Evolutionary conservation across 371 early-diverging fungal species (phyloP), one percentile per base, ranked within the genome.

Genomic region (Apophysomyces ossiformis): DNA sequence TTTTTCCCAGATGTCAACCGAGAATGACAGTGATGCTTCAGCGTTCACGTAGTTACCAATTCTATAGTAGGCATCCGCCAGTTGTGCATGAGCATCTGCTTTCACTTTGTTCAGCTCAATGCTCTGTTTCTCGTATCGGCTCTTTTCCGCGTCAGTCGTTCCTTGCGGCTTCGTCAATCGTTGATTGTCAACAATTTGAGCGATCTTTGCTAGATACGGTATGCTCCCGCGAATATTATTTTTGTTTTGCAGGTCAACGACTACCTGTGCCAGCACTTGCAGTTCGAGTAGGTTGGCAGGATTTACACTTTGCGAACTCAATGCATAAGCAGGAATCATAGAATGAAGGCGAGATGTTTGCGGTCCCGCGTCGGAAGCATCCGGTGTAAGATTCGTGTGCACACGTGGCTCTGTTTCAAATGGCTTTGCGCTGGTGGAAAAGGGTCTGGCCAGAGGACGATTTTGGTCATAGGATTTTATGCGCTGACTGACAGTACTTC

Each of bases 141-240:
- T 13, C 12, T 9, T 26, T 8, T n/a, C 21, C 7, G 36, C 43
- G 15, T 61, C 44, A 18, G 36, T 21, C 7, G 47, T 50, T 50
- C 9, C 38, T 26, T 7, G 36, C 37, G 38, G 58, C n/a, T 43
- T 50, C 35, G 45, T 58, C 47, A 71, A 21, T 7, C 35, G 61
- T 50, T 79, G 80, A 43, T 75, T 75, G n/a, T 77, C 76, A 35
- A 81, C 62, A 26, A 77, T 75, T 38, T 81, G 81, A 5, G 69
- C 76, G 12, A 81, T 74, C 41, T 81, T 81, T n/a, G 81, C 76
- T 9, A 77, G 39, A 57, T 77, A 81, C 9, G 81, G 81, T 60
- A 81, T 77, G 7, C 74, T 63, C 7, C 73, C 76, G 37, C 60
- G 45, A 32, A 74, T 67, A 50, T 77, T 66, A 15, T 65, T 66